These are phyloP conservation scores for Ceratocystis alfenasii DNA, from an alignment of 2,329 filamentous ascomycete species.

Conservation along the genomic window DNA sequence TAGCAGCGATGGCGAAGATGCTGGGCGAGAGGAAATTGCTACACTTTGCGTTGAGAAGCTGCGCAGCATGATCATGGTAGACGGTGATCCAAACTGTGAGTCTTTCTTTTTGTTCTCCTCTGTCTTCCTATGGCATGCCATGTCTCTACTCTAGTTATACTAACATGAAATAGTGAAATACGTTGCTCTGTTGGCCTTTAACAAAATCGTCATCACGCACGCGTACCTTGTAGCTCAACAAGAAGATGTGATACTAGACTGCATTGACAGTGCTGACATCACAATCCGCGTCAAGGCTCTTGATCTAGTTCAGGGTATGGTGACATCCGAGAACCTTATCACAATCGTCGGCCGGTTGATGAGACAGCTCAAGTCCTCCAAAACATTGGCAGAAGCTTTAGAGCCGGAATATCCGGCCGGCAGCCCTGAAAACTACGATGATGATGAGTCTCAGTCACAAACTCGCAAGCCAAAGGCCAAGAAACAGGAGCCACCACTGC, in stretches of 20 bases:
- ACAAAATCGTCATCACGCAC: constrained; percentile 83
- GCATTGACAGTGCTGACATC: constrained; percentile 89
- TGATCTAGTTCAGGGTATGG: constrained; percentile 87
- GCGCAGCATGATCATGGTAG: constrained; percentile 83
- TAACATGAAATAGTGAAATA: constrained; percentile 63
- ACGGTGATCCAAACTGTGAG: constrained; percentile 86
- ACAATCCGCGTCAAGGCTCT: constrained; percentile 89
- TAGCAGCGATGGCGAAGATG: constrained; percentile 63
- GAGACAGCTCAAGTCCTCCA: constrained; percentile 63
- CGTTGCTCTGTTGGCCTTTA: constrained; percentile 87
- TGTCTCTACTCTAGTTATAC: neutral
- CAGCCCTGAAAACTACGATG: constrained; percentile 15
- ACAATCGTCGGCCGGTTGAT: constrained; percentile 77
- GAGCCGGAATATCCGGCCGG: constrained; percentile 2
- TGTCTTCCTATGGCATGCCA: neutral
- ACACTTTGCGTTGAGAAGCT: constrained; percentile 85
- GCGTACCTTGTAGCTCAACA: constrained; percentile 80
- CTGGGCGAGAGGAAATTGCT: constrained; percentile 83
- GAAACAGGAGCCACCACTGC: constrained; percentile 44
- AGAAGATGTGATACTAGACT: constrained; percentile 91
- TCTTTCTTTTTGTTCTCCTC: constrained; percentile 23
- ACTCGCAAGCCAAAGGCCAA: constrained; percentile 11
- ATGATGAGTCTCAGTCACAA: constrained; percentile 12
- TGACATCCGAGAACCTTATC: constrained; percentile 73
- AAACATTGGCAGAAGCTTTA: constrained; percentile 13